Evolutionary conservation across 176 grass and related monocot species (phyloP), one percentile per base, ranked within the genome.

Genomic region (Musa schizocarpa): DNA sequence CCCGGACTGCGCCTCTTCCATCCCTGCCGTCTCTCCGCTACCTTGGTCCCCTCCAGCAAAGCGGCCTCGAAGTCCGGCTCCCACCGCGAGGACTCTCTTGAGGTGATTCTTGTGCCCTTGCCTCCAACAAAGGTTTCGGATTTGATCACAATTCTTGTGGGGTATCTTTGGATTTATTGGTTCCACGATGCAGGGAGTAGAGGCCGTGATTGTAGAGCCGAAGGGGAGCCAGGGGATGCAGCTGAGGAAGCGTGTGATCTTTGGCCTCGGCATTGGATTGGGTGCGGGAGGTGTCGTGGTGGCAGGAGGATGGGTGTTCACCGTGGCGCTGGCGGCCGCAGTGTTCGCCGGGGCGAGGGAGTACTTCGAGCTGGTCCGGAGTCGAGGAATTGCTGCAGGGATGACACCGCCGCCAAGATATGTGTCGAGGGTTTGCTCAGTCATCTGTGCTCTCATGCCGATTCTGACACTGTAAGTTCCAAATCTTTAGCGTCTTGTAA

Each of bases 191-290:
- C 13, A 74, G 53, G 52, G 72, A 19, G 72, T 17, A 53, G 72
- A 74, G 72, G 24, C 53, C 13, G 20, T 74, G 53, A 8, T 56
- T 5, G 20, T 74, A 53, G 24, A 76, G 50, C 67, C 77, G 68
- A 52, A 82, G 67, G 16, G 72, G 23, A 76, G 55, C 24, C 80
- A 81, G 63, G 43, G 52, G 84, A 11, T 55, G 19, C 77, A 97
- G 68, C 83, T 90, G 4, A 86, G 76, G 74, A 88, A 90, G 79
- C 79, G 93, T 68, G 79, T 97, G 61, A 0, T 93, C 1, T 87
- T 97, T 49, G 90, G 93, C 9, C 56, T 97, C 62, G 93, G 83
- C 74, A 93, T 97, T 64, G 93, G 90, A n/a, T 78, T 93, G 49
- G 85, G 83, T 25, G 88, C 93, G 1, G 93, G 88, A 48, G 93